Conservation (phyloP, 2,329 filamentous ascomycete genomes). For the Penicillium vulpinum region DNA sequence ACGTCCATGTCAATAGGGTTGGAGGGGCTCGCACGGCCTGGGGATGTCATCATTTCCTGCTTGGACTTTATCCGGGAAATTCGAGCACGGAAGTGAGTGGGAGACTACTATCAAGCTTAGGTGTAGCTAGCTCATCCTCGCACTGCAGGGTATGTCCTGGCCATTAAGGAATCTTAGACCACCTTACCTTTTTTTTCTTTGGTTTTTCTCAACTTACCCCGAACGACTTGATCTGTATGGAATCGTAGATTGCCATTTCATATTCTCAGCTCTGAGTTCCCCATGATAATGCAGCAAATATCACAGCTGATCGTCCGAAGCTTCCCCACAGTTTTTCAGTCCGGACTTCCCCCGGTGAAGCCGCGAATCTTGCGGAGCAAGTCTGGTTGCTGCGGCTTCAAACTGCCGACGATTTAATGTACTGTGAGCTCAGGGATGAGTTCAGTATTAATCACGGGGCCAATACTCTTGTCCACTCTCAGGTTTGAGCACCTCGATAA, state of each 20-base stretch:
- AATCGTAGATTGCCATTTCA: too few species aligned
- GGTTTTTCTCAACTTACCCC: neutral
- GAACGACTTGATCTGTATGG: too few species aligned
- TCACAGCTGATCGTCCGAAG: neutral
- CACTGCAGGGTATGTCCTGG: too few species aligned
- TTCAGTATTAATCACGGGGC: neutral
- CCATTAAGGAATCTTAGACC: neutral
- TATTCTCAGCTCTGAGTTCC: neutral
- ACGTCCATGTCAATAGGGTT: neutral
- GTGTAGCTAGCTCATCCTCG: neutral
- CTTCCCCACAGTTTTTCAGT: neutral
- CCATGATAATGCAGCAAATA: neutral
- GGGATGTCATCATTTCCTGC: slow-evolving; percentile 4
- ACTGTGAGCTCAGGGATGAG: neutral
- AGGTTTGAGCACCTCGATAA: neutral
- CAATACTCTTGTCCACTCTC: too few species aligned
- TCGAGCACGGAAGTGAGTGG: neutral
- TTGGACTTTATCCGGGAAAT: slow-evolving; percentile 19
- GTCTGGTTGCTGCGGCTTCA: neutral
- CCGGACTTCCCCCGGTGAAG: neutral
- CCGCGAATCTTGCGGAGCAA: neutral
- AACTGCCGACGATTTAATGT: neutral
- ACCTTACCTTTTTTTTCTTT: neutral
- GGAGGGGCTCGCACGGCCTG: neutral
- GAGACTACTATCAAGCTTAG: too few species aligned